These are phyloP conservation scores for Leucosporidium yakuticum DNA, from an alignment of 768 basidiomycete genomes.

Conservation along the genomic window DNA sequence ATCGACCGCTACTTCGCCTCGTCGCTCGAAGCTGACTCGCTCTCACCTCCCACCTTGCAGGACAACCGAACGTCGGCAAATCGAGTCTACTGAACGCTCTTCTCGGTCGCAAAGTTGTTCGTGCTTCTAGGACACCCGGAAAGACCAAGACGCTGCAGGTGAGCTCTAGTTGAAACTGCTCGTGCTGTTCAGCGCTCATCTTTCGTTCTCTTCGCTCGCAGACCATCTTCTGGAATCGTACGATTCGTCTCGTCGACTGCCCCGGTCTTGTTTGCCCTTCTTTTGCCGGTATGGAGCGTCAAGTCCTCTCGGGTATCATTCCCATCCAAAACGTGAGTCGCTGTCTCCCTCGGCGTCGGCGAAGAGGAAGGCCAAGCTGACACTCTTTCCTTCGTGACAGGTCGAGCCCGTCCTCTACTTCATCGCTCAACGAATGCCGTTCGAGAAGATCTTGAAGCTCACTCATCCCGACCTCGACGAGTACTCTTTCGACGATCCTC, in stretches of 20 bases:
- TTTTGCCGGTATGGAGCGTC: constrained; percentile 71
- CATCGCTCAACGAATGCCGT: constrained; percentile 61
- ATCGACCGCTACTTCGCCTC: background rate
- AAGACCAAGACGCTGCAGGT: constrained; percentile 53
- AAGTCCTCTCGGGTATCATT: constrained; percentile 48
- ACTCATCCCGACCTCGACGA: constrained; percentile 38
- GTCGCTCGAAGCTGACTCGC: background rate
- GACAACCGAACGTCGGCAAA: constrained; percentile 87
- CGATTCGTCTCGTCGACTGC: constrained; percentile 87
- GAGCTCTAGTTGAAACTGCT: constrained; percentile 10
- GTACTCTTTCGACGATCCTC: constrained; percentile 60
- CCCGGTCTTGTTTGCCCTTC: constrained; percentile 91
- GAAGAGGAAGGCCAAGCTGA: no score
- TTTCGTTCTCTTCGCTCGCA: constrained; percentile 52
- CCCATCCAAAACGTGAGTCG: constrained; percentile 21
- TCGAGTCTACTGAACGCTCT: constrained; percentile 86
- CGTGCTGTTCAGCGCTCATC: background rate
- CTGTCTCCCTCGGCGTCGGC: constrained; percentile 1
- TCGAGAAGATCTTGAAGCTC: constrained; percentile 65
- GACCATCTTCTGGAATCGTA: constrained; percentile 79
- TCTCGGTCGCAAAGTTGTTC: constrained; percentile 69
- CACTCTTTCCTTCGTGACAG: constrained; percentile 50
- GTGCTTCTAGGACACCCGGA: constrained; percentile 77
- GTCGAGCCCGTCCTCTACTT: constrained; percentile 76
- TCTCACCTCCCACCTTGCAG: constrained; percentile 5